A percentile compares a stretch with the other conserved stretches of the same genome.
Conservation (phyloP, 2,329 filamentous ascomycete species). For the Paecilomyces formosus region DNA sequence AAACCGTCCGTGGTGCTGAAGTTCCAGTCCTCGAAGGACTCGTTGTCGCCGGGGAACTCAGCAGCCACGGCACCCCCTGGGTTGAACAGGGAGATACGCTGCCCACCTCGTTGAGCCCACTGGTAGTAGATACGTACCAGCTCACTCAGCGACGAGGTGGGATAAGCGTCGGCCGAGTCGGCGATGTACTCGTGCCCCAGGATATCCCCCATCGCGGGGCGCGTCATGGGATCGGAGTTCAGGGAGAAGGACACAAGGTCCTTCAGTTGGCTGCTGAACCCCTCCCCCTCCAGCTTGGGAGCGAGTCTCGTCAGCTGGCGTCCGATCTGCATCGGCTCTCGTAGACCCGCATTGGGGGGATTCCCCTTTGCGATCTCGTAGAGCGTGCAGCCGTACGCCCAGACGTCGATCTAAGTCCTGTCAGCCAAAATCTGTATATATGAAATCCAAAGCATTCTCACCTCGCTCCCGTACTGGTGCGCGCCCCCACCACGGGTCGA, state of each 20-base stretch:
- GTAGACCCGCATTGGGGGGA: conserved; percentile 41
- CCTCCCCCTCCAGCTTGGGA: conserved; percentile 34
- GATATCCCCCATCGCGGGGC: conserved; percentile 41
- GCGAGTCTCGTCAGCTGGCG: conserved; percentile 36
- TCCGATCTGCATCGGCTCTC: conserved; percentile 41
- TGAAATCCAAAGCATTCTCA: conserved; percentile 13
- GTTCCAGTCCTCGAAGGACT: conserved; percentile 52
- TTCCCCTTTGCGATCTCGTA: conserved; percentile 44
- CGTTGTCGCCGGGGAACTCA: conserved; percentile 39
- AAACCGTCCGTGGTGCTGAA: conserved; percentile 59
- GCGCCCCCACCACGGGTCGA: conserved; percentile 25
- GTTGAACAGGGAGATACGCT: conserved; percentile 52
- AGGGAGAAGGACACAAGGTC: conserved; percentile 38
- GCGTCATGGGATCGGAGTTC: conserved; percentile 34
- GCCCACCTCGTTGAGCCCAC: conserved; percentile 42
- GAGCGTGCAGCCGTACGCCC: conserved; percentile 44
- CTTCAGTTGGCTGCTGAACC: conserved; percentile 38
- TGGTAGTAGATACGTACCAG: conserved; percentile 42
- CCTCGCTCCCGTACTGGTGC: conserved; percentile 41
- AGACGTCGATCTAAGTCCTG: conserved; percentile 37
- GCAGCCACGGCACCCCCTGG: conserved; percentile 52
- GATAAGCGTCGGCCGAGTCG: conserved; percentile 35
- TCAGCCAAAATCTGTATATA: conserved; percentile 4
- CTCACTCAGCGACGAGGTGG: conserved; percentile 37
- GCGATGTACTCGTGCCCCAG: conserved; percentile 39